These are phyloP conservation scores for Udeniomyces megalosporus DNA, from an alignment of 768 basidiomycete species.

Conservation along the genomic window DNA sequence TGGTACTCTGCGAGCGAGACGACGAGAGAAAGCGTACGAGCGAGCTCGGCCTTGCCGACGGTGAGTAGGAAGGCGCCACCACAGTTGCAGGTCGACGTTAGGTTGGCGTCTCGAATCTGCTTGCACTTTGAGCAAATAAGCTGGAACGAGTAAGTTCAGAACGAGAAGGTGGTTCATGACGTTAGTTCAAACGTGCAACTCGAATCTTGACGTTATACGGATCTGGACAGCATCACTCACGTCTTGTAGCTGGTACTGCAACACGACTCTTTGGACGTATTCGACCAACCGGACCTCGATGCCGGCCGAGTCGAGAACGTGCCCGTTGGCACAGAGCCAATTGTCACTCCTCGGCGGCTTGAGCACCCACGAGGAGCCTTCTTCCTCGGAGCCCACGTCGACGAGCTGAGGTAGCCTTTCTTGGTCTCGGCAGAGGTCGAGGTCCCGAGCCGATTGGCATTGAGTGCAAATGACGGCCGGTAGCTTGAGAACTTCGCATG, in stretches of 20 bases:
- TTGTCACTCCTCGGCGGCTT: slow-evolving; percentile 32
- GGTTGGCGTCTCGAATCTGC: slow-evolving; percentile 76
- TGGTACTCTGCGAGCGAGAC: slow-evolving; percentile 38
- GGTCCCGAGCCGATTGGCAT: slow-evolving; percentile 43
- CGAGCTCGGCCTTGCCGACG: slow-evolving; percentile 52
- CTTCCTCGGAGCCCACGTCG: slow-evolving; percentile 8
- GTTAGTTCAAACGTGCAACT: no score
- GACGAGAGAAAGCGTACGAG: slow-evolving; percentile 58
- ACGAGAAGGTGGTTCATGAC: no score
- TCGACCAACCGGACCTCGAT: slow-evolving; percentile 80
- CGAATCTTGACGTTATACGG: no score
- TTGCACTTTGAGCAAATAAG: slow-evolving; percentile 74
- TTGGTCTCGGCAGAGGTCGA: slow-evolving; percentile 88
- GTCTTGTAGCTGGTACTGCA: slow-evolving; percentile 73
- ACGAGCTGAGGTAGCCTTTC: slow-evolving; percentile 48
- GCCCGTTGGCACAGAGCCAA: slow-evolving; percentile 43
- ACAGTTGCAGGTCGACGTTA: slow-evolving; percentile 69
- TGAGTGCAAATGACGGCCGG: slow-evolving; percentile 73
- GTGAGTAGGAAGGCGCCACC: slow-evolving; percentile 69
- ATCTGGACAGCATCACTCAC: no score
- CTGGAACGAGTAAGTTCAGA: slow-evolving; percentile 14
- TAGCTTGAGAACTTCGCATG: slow-evolving; percentile 64
- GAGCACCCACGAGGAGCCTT: slow-evolving; percentile 16
- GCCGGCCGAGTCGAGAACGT: slow-evolving; percentile 70
- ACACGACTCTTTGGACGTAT: slow-evolving; percentile 51